phyloP scores from a whole-genome alignment of 768 basidiomycete species.

The Hygrophoropsis aurantiaca region DNA sequence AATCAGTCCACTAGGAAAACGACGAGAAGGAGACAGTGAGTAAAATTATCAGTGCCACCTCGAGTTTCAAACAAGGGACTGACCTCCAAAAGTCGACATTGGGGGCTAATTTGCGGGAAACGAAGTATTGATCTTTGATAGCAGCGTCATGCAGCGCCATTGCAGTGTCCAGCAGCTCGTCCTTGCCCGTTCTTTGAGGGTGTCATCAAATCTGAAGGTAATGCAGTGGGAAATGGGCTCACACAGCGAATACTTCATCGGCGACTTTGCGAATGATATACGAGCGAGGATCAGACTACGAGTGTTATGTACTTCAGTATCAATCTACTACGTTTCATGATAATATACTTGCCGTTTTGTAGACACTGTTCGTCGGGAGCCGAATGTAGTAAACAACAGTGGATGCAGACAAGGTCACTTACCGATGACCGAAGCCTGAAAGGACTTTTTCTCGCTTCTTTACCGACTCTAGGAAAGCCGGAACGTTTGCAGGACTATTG shows the following conservation, averaged over 20 bases:
- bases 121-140: conserved; percentile 89
- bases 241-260: conserved; percentile 90
- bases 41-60: conserved; percentile 8
- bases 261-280: conserved; percentile 90
- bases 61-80: conserved; percentile 1
- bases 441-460: conserved; percentile 87
- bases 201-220: background rate
- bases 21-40: too few species aligned
- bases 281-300: conserved; percentile 89
- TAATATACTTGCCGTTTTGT: conserved; percentile 58
- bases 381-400: background rate
- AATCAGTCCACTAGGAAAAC: conserved; percentile 70
- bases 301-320: background rate
- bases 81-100: conserved; percentile 89
- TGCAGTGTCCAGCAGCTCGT: conserved; percentile 84
- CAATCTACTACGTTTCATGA: background rate
- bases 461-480: conserved; percentile 81
- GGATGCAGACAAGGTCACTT: conserved; percentile 15
- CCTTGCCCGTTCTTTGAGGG: conserved; percentile 68
- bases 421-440: conserved; percentile 89
- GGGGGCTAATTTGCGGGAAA: conserved; percentile 76
- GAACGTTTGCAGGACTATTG: conserved; percentile 76
- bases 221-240: conserved; percentile 24
- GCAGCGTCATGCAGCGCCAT: conserved; percentile 88
- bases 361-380: conserved; percentile 44